Base-by-base conservation (phyloP, 192 early-diverging fungal genomes). In the Coemansia sp. region DNA sequence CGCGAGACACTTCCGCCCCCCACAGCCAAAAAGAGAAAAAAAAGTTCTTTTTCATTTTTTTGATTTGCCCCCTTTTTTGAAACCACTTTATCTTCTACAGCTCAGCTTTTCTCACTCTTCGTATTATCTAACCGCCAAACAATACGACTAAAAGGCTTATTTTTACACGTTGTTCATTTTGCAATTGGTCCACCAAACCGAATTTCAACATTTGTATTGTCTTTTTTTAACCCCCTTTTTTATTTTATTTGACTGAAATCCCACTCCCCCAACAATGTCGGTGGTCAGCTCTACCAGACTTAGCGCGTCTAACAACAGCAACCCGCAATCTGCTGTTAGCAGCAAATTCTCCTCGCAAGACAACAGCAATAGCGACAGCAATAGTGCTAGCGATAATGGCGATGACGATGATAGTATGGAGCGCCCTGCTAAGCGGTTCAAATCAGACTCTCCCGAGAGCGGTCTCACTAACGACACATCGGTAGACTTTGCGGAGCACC, bases 401-500 rank as follows among this genome's bases (percentile, higher is more conserved):
- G 57, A 44, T 43, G 71, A 31, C 57, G 57, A 44, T 58, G 71
- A 66, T 34, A 55, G 27, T 31, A 55, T 36, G 12, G 68, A 44
- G 58, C 58, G 65, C 27, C 50, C 61, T 16, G 49, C 53, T 40
- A 74, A 69, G 49, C 65, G 73, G 22, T 41, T n/a, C 63, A 71
- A 65, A 39, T n/a, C 20, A 57, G 36, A 33, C 38, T 22, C 46
- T 12, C 31, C 50, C 36, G 57, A 58, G 50, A 36, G 33, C 10
- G 53, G 52, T 9, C 57, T 60, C 33, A 53, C 29, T 15, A 62
- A 43, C 61, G 8, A 5, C 20, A 60, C 36, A 1, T n/a, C 9
- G 50, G 39, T 73, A 8, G 53, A n/a, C 3, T 68, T 31, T 39
- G 74, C 62, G 16, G 78, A 80, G 63, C 75, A 77, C 68, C 39